Evolutionary conservation across 208 protist genomes (phyloP), one percentile per base, ranked within the genome.

Genomic region (Baffinella frigidus): DNA sequence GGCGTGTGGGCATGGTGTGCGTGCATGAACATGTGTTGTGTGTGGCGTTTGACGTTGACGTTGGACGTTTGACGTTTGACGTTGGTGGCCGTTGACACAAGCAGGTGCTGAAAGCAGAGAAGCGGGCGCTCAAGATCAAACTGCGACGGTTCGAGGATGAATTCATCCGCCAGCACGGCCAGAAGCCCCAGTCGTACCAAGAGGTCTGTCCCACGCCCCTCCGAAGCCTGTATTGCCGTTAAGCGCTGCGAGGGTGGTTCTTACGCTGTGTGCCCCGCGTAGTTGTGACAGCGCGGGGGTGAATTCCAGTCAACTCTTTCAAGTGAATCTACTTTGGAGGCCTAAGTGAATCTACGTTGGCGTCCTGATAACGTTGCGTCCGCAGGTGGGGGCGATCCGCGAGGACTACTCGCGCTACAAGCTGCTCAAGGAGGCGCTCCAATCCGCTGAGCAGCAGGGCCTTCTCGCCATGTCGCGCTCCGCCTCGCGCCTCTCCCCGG

Each of bases 101-200:
- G 39, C 35, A 39, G 20, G 71, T 41, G 7, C 3, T 61, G 7
- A 27, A 73, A 51, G 83, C 83, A n/a, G 83, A 90, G 56, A 90
- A 90, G 43, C 83, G 83, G 11, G 83, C 83, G 30, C 43, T 90
- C 3, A 90, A 90, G 56, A 90, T 90, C 83, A 90, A 90, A 35
- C n/a, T 90, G 83, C 83, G 83, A 89, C 45, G 83, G 14, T 90
- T 90, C 43, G 83, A 90, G 56, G 83, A 90, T 51, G 83, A 90
- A 36, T 90, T 90, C 83, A 73, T 90, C 51, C 51, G 83, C n/a
- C 83, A 90, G 41, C n/a, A 90, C 33, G 83, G 83, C 36, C 83
- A 90, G 14, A 90, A 90, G 30, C 83, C 83, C 7, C 83, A 90
- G 61, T 67, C 44, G 20, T 90, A 90, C 64, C 83, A 90, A 35